phyloP scores from a whole-genome alignment of 2,329 filamentous ascomycete genomes.

The Colletotrichum neosansevieriae region DNA sequence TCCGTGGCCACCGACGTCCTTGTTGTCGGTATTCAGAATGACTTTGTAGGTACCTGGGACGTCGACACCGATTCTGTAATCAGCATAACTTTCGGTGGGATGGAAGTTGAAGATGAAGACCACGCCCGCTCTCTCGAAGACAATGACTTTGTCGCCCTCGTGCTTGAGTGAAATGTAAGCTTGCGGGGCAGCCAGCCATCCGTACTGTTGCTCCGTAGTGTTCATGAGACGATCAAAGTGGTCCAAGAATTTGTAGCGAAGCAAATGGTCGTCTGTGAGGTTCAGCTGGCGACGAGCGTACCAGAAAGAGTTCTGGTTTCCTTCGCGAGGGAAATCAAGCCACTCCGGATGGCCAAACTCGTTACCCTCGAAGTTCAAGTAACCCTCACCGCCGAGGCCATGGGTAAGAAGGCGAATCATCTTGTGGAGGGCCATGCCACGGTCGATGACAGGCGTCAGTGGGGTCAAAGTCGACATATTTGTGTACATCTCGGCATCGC shows the following conservation, averaged over 20 bases:
- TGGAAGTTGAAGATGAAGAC: conserved; percentile 99
- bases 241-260: conserved; percentile 93
- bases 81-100: conserved; percentile 83
- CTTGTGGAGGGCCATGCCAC: conserved; percentile 94
- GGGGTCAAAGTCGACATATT: conserved; percentile 91
- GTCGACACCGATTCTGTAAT: conserved; percentile 93
- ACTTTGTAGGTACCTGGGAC: conserved; percentile 86
- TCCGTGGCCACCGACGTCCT: conserved; percentile 82
- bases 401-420: conserved; percentile 97
- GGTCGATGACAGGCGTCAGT: conserved; percentile 89
- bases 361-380: conserved; percentile 98
- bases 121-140: conserved; percentile 91
- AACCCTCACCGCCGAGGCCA: conserved; percentile 91
- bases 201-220: conserved; percentile 85
- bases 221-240: conserved; percentile 96
- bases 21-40: conserved; percentile 84
- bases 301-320: conserved; percentile 94
- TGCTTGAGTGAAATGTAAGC: conserved; percentile 96
- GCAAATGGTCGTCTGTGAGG: conserved; percentile 84
- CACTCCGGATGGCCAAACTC: conserved; percentile 99
- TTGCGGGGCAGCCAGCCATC: conserved; percentile 88
- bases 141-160: conserved; percentile 92
- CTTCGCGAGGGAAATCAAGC: conserved; percentile 96
- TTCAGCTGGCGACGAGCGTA: conserved; percentile 95
- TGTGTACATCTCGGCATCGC: conserved; percentile 96